These are phyloP conservation scores for Phytophthora melonis DNA, from an alignment of 352 stramenopile species.

Conservation along the genomic window DNA sequence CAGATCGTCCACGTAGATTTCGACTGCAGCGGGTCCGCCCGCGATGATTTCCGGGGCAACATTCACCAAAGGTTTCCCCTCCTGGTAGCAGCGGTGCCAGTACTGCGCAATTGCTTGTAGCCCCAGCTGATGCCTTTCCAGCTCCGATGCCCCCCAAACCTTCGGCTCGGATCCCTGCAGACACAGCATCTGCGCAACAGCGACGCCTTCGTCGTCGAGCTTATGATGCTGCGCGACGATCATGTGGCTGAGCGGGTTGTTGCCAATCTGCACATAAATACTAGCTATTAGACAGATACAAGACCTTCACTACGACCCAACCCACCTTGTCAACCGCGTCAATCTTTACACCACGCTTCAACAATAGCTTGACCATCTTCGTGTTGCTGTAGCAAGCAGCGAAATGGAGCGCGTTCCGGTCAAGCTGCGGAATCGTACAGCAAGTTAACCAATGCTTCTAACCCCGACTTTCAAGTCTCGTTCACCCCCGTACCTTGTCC, in stretches of 20 bases:
- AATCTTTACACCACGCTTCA: background rate
- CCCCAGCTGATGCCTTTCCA: constrained; percentile 6
- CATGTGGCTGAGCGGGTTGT: constrained; percentile 15
- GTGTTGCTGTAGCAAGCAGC: constrained; percentile 4
- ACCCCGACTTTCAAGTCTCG: too few species aligned
- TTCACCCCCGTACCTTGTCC: background rate
- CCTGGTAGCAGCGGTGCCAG: constrained; percentile 5
- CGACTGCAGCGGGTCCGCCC: background rate
- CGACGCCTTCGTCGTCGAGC: constrained; percentile 8
- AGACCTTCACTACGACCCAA: too few species aligned
- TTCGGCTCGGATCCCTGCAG: constrained; percentile 2
- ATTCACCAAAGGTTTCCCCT: constrained; percentile 2
- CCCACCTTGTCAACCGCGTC: constrained; percentile 9
- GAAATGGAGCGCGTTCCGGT: constrained; percentile 7
- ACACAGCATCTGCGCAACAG: constrained; percentile 13
- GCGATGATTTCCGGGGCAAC: background rate
- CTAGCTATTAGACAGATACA: too few species aligned
- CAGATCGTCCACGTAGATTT: background rate
- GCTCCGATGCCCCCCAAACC: background rate
- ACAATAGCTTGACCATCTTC: constrained; percentile 4
- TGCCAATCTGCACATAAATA: constrained; percentile 6
- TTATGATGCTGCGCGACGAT: background rate
- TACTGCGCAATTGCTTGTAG: background rate
- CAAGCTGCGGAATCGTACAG: background rate
- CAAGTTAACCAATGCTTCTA: too few species aligned